These are phyloP conservation scores for Obelidium mucronatum DNA, from an alignment of 192 early-diverging fungal species.

Conservation along the genomic window DNA sequence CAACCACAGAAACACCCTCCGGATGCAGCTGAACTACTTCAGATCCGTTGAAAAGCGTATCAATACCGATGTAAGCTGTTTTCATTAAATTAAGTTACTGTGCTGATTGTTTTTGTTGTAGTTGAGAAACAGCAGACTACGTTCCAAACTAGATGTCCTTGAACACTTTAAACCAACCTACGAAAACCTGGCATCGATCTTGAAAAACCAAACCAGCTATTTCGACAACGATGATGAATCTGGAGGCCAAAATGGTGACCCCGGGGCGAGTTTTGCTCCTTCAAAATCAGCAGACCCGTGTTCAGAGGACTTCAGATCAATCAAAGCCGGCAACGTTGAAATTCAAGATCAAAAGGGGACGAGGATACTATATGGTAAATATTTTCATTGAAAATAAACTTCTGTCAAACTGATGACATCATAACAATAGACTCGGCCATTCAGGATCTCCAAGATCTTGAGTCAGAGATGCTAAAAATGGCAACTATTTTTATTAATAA, in stretches of 20 bases:
- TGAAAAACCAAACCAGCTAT: slow-evolving; percentile 17
- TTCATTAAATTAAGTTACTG: not conserved
- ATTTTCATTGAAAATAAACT: too few species aligned
- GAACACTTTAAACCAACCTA: slow-evolving; percentile 35
- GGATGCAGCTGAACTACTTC: slow-evolving; percentile 61
- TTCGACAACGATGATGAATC: not conserved
- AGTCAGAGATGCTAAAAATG: slow-evolving; percentile 52
- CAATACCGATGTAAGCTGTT: slow-evolving; percentile 45
- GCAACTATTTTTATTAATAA: slow-evolving; percentile 60
- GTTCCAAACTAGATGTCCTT: slow-evolving; percentile 46
- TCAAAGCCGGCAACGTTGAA: slow-evolving; percentile 38
- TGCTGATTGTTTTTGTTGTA: not conserved
- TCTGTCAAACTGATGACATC: not conserved
- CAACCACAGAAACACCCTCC: slow-evolving; percentile 46
- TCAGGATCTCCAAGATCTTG: slow-evolving; percentile 53
- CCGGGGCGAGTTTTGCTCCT: not conserved
- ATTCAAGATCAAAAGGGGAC: slow-evolving; percentile 50
- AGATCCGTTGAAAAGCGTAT: slow-evolving; percentile 59
- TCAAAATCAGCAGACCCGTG: not conserved
- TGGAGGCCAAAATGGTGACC: too few species aligned
- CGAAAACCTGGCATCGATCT: slow-evolving; percentile 7
- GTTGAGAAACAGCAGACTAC: slow-evolving; percentile 12
- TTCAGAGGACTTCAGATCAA: slow-evolving; percentile 51
- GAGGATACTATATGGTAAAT: slow-evolving; percentile 56
- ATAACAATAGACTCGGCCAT: slow-evolving; percentile 50